phyloP scores from a whole-genome alignment of 2,329 filamentous ascomycete species.

The Penicillium oxalicum region DNA sequence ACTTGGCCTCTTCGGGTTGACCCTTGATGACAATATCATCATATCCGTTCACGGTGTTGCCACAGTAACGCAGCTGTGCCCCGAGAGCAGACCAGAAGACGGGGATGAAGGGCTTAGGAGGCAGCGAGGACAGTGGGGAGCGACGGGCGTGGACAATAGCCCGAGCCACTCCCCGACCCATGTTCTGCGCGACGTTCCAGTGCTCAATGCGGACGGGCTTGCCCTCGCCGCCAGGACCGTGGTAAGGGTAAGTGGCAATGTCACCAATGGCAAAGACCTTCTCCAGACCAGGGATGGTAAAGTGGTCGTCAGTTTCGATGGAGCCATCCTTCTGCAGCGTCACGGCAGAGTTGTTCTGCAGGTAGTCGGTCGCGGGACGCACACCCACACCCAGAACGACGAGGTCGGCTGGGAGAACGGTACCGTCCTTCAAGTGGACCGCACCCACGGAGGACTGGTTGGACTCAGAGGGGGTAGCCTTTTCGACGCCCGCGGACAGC shows the following conservation, averaged over 20 bases:
- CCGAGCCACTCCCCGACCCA: constrained; percentile 71
- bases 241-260: constrained; percentile 91
- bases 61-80: constrained; percentile 85
- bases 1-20: constrained; percentile 69
- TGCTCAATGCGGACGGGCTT: constrained; percentile 81
- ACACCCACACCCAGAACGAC: constrained; percentile 92
- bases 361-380: constrained; percentile 73
- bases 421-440: constrained; percentile 80
- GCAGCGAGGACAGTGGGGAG: constrained; percentile 35
- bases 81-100: constrained; percentile 96
- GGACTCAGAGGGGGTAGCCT: constrained; percentile 65
- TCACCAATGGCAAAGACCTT: constrained; percentile 85
- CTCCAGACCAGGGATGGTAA: constrained; percentile 66
- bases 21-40: constrained; percentile 81
- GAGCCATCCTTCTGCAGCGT: constrained; percentile 79
- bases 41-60: constrained; percentile 74
- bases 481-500: constrained; percentile 73
- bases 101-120: constrained; percentile 72
- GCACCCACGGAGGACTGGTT: constrained; percentile 69
- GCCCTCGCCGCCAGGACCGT: constrained; percentile 76
- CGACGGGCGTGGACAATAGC: constrained; percentile 62
- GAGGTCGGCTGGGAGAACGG: constrained; percentile 74
- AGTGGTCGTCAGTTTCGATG: constrained; percentile 71
- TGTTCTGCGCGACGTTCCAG: constrained; percentile 96
- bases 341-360: constrained; percentile 65